Conservation (phyloP, 768 basidiomycete species). For the Amanita pallidorosea region DNA sequence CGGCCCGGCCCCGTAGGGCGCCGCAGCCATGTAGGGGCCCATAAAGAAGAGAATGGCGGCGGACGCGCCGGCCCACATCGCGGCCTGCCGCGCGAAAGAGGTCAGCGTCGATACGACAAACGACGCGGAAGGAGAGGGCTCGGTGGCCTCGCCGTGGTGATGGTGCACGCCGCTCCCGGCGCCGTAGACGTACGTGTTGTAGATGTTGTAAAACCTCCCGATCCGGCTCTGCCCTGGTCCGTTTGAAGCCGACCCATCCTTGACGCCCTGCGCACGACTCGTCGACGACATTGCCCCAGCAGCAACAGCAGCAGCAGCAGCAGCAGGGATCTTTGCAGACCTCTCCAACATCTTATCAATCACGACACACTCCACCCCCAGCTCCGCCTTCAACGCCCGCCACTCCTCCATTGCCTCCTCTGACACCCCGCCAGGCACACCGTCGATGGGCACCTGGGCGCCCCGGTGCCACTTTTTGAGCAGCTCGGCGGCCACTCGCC, state of each 20-base stretch:
- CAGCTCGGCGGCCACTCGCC: constrained; percentile 42
- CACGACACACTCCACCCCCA: constrained; percentile 66
- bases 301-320: not conserved
- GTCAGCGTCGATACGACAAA: constrained; percentile 7
- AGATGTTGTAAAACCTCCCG: constrained; percentile 74
- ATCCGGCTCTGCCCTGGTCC: constrained; percentile 19
- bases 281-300: too few relatives aligned
- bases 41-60: constrained; percentile 52
- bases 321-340: constrained; percentile 14
- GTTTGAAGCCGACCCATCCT: not conserved
- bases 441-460: constrained; percentile 31
- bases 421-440: constrained; percentile 45
- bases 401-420: constrained; percentile 65
- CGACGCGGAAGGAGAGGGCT: constrained; percentile 15
- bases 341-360: constrained; percentile 59
- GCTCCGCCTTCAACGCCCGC: constrained; percentile 68
- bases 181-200: constrained; percentile 60
- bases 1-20: constrained; percentile 39
- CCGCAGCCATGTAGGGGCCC: constrained; percentile 52
- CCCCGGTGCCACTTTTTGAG: constrained; percentile 68
- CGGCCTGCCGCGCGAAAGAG: constrained; percentile 31
- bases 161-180: constrained; percentile 9
- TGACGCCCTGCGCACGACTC: too few relatives aligned
- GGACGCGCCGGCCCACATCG: constrained; percentile 52
- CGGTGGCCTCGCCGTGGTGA: constrained; percentile 5